Base-by-base conservation (phyloP, 2,329 filamentous ascomycete genomes). In the Alternaria novae-zelandiae region DNA sequence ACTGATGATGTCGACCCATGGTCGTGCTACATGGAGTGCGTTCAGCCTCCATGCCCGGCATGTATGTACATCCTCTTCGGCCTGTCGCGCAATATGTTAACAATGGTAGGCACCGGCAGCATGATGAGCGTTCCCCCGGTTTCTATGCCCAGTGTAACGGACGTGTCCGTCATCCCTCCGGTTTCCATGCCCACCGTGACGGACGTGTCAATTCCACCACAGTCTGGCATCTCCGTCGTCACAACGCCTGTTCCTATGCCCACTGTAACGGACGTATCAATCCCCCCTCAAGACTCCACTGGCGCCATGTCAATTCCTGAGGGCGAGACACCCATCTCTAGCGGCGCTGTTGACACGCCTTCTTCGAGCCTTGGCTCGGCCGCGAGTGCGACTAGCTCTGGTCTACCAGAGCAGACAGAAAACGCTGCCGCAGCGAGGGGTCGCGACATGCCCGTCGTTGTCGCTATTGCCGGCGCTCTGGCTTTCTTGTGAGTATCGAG, bases 1-100 rank as follows among this genome's bases (percentile, higher is more conserved):
- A 41, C 65, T 61, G n/a, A 69, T 70, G 21, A 65, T 64, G 63
- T 36, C 54, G 64, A 65, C 59, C 30, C 64, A 59, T 41, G 62
- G 61, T 21, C 64, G n/a, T 76, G 73, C 63, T 66, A 68, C 46
- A 70, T 72, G 61, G 67, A 70, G 41, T 78, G 75, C 70, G 49
- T 76, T 5, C 62, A 70, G 61, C 64, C 70, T 49, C 72, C 74
- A 9, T 76, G 73, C 64, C 55, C 64, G n/a, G 65, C 68, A 67
- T 76, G 74, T 76, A 68, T 30, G 17, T 17, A 54, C 9, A 13
- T 5, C 21, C 7, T 17, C 43, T 55, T 36, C 15, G 30, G 20
- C 49, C 9, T 23, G 13, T 10, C 4, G 17, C 23, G 28, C 23
- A 41, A 20, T 12, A 21, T 11, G 57, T 54, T 70, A 45, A 70